Percentiles rank a stretch among this genome's conserved stretches.
Evolutionary conservation across 2,329 filamentous ascomycete genomes (phyloP).

Genomic region (Phaeomoniella chlamydospora): DNA sequence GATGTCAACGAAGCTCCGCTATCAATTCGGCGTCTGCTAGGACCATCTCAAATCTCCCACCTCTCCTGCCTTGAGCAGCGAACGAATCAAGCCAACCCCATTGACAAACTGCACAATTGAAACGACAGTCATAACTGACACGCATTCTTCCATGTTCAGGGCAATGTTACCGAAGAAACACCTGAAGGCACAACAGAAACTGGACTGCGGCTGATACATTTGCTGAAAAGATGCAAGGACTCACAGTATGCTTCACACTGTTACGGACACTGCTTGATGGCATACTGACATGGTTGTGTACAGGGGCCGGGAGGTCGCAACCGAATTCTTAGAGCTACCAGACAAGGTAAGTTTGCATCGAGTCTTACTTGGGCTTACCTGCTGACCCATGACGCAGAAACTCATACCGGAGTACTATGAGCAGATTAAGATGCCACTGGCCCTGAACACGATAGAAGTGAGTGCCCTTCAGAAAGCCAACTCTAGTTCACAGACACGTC

Average conservation of each 20-base stretch:
- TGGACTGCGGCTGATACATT: slow-evolving; percentile 60
- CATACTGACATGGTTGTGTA: slow-evolving; percentile 8
- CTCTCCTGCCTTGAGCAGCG: neutral
- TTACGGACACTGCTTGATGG: no score
- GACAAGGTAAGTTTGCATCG: slow-evolving; percentile 27
- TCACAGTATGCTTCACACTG: slow-evolving; percentile 6
- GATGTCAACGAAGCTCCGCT: neutral
- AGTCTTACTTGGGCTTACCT: slow-evolving; percentile 5
- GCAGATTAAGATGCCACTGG: slow-evolving; percentile 62
- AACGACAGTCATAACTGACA: neutral
- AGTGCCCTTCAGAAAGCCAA: slow-evolving; percentile 6
- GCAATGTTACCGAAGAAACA: slow-evolving; percentile 35
- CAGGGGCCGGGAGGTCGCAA: slow-evolving; percentile 60
- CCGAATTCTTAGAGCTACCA: slow-evolving; percentile 60
- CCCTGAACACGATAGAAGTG: slow-evolving; percentile 60
- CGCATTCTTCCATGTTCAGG: neutral
- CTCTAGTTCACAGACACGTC: neutral
- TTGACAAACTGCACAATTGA: neutral
- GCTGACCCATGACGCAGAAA: slow-evolving; percentile 21
- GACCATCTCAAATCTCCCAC: neutral
- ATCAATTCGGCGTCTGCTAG: neutral
- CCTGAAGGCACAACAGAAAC: slow-evolving; percentile 54
- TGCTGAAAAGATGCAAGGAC: slow-evolving; percentile 29
- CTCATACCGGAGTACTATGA: slow-evolving; percentile 62
- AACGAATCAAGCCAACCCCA: neutral